Conservation (phyloP, 495 filamentous ascomycete species). For the Evansstolkia leycettana region DNA sequence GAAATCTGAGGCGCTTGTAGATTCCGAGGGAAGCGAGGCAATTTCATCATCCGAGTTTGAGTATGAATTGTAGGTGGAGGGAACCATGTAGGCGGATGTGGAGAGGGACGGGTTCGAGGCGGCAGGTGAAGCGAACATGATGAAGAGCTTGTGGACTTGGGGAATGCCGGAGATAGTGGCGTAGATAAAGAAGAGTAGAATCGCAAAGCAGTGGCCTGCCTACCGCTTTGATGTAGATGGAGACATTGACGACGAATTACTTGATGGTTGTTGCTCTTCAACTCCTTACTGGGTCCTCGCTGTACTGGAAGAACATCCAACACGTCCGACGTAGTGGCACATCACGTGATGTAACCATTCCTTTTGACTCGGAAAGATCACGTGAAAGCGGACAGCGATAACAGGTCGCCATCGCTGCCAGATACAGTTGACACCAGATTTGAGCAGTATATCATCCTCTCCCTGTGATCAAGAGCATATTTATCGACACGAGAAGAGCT, state of each 20-base stretch:
- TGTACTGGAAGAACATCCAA: too few species aligned
- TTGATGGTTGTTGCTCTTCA: not conserved
- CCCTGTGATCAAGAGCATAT: not conserved
- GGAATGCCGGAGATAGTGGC: conserved; percentile 2
- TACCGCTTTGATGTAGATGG: conserved; percentile 18
- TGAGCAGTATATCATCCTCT: not conserved
- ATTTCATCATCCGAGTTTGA: conserved; percentile 51
- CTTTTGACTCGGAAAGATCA: conserved; percentile 13
- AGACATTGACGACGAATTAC: conserved; percentile 11
- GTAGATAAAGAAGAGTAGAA: not conserved
- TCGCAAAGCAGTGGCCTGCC: conserved; percentile 27
- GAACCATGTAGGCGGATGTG: conserved; percentile 30
- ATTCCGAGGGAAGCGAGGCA: conserved; percentile 67
- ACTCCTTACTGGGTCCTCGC: too few species aligned
- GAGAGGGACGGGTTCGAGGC: conserved; percentile 31
- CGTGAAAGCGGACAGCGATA: conserved; percentile 22
- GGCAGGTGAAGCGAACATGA: conserved; percentile 19
- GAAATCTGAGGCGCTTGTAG: conserved; percentile 45
- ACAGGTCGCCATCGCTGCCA: conserved; percentile 9
- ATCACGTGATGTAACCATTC: not conserved
- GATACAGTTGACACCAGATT: not conserved
- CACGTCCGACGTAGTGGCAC: too few species aligned
- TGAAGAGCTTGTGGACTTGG: conserved; percentile 7
- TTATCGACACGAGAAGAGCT: too few species aligned
- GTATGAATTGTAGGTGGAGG: conserved; percentile 25